These are phyloP conservation scores for Ricinus communis DNA, from an alignment of 345 rosid species.

Conservation along the genomic window DNA sequence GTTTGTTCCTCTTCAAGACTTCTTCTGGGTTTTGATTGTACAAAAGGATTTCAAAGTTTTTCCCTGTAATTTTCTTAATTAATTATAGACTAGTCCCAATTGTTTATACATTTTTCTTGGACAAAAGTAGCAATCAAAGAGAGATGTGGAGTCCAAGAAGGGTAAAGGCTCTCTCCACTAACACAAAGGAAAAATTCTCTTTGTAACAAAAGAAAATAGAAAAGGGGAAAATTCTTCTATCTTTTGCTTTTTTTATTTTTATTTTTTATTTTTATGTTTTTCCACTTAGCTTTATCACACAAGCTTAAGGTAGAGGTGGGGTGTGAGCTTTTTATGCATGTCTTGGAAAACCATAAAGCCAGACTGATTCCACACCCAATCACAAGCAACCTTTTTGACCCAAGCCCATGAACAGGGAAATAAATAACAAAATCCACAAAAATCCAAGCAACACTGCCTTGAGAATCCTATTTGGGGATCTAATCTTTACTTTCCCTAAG, in stretches of 20 bases:
- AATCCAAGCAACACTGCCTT: conserved; percentile 9
- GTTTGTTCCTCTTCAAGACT: neutral
- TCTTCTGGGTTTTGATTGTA: neutral
- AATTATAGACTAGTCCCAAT: neutral
- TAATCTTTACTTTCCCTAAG: conserved; percentile 31
- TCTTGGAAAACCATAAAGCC: conserved; percentile 25
- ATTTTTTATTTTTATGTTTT: neutral
- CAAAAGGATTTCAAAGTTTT: neutral
- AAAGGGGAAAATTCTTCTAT: no score
- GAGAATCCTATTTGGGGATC: conserved; percentile 33
- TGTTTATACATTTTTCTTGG: neutral
- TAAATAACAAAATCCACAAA: conserved; percentile 15
- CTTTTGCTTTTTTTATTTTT: conserved; percentile 8
- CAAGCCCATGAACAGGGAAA: conserved; percentile 16
- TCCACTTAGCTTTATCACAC: neutral
- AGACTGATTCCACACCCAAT: conserved; percentile 21
- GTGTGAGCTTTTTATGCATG: conserved; percentile 17
- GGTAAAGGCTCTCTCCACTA: conserved; percentile 26
- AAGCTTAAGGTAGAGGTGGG: neutral
- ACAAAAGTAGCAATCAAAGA: conserved; percentile 4
- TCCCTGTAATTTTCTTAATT: neutral
- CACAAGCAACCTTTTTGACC: conserved; percentile 27
- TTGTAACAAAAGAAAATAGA: no score
- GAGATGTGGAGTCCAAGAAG: conserved; percentile 20
- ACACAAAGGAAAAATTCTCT: conserved; percentile 24